Percentiles rank a stretch among this genome's conserved stretches.
Conservation (phyloP, 805 yeast genomes). For the Ogataea nitratoaversa region DNA sequence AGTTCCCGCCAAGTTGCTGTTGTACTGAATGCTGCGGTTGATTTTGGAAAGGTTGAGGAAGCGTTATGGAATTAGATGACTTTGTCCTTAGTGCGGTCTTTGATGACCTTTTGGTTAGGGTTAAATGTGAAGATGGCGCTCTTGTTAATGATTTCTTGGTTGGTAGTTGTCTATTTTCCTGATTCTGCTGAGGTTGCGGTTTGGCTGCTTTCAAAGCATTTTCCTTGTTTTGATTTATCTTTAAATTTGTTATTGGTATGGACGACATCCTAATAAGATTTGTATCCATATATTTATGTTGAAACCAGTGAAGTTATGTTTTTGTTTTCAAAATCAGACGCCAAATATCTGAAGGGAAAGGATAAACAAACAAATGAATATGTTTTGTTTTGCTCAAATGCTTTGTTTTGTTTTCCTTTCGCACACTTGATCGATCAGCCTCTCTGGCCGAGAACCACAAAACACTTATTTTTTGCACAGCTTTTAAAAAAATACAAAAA, state of each 20-base stretch:
- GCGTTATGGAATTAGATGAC: conserved; percentile 21
- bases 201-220: conserved; percentile 11
- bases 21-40: conserved; percentile 1
- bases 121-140: conserved; percentile 9
- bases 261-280: no score
- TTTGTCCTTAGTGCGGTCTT: conserved; percentile 22
- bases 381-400: no score
- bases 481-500: no score
- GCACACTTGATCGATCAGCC: no score
- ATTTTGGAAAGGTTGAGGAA: conserved; percentile 6
- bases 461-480: no score
- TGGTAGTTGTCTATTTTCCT: conserved; percentile 9
- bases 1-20: conserved; percentile 8
- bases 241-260: conserved; percentile 5
- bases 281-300: no score
- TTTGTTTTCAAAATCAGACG: no score
- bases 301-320: neutral
- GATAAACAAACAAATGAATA: no score
- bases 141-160: conserved; percentile 12
- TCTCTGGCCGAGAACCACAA: no score
- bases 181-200: no score
- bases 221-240: conserved; percentile 16
- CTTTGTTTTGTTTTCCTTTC: no score
- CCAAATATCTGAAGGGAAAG: no score
- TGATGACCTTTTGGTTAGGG: conserved; percentile 12